Evolutionary conservation across 2,329 filamentous ascomycete species (phyloP), one percentile per base, ranked within the genome.

Genomic region (Cladosporium halotolerans): DNA sequence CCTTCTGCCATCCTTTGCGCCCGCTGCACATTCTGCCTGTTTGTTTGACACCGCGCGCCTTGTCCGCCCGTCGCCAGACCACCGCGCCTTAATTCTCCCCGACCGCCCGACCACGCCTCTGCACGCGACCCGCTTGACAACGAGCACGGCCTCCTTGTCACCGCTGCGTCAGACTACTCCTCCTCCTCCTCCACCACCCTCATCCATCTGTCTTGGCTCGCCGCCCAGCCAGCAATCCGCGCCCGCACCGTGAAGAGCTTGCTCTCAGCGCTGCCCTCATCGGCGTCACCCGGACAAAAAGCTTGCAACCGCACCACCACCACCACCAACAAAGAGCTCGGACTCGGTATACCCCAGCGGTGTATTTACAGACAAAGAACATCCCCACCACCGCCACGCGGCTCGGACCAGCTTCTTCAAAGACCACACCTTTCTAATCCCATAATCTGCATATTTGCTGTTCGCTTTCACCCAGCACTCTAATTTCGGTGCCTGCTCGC

Each of bases 401-500:
- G 28, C 48, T 19, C 38, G 48, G 39, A 36, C 18, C 40, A 51
- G 48, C 48, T 51, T 51, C 48, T 51, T 51, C 32, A 51, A 51
- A 51, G 48, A 43, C 41, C 31, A 34, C 39, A 51, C 40, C 38
- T 44, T 50, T 50, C 47, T 51, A 51, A 51, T 51, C 32, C 31
- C 40, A 44, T 51, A 51, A 51, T 53, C 40, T 53, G 55, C 58
- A 56, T 55, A 55, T 48, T 47, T 47, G 50, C 60, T 49, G 57
- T 57, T 54, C 62, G 61, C 63, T 61, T 64, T 61, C 57, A 58
- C 54, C 54, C 56, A 59, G 62, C 62, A 60, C 62, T 58, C 55
- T 66, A 66, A 66, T 67, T 55, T 53, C 53, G 57, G 55, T 58
- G 54, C 53, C 57, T 56, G 55, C 45, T 46, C 50, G 39, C 7